Base-by-base conservation (phyloP, 768 basidiomycete species). In the Lactifluus rugatus region DNA sequence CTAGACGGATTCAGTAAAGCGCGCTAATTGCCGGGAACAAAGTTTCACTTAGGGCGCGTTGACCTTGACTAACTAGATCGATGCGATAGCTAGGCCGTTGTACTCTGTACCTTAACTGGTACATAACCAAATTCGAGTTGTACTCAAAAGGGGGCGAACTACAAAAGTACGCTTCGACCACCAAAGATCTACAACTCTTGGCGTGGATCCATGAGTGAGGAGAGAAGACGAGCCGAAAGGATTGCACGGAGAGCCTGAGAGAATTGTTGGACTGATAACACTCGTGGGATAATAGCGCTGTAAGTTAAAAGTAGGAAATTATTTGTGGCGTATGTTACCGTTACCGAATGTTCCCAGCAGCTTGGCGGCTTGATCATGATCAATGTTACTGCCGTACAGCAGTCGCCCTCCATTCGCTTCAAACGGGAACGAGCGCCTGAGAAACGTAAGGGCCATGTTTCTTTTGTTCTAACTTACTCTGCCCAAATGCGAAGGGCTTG, bases 11-110 rank as follows among this genome's bases (percentile, higher is more conserved):
- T 31, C 36, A 60, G 58, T 60, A 56, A 55, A 41, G 9, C 5
- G 58, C 58, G 58, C 58, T 60, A 54, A 55, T 56, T 49, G 26
- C 54, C 54, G 45, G 37, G 49, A 60, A 55, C 54, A 55, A 60
- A 41, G 54, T 60, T 60, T 56, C 50, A 55, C 58, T 31, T 51
- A 26, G 19, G 54, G 46, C 25, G 21, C 42, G 34, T 37, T 41
- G 23, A 50, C 57, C 32, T 54, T 48, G 48, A 49, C 39, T 42
- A 49, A 59, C 39, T 26, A 23, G 25, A 48, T 37, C 41, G 31
- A 58, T 39, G 39, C 9, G 56, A 47, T 36, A 21, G 49, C 16
- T 14, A 37, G 4, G 23, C 47, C 17, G 48, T 8, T 6, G 46
- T 26, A 34, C 25, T 26, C 31, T 32, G 42, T 54, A 49, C 48